Evolutionary conservation across 2,329 filamentous ascomycete genomes (phyloP).

Genomic region (Phialocephala sp.): DNA sequence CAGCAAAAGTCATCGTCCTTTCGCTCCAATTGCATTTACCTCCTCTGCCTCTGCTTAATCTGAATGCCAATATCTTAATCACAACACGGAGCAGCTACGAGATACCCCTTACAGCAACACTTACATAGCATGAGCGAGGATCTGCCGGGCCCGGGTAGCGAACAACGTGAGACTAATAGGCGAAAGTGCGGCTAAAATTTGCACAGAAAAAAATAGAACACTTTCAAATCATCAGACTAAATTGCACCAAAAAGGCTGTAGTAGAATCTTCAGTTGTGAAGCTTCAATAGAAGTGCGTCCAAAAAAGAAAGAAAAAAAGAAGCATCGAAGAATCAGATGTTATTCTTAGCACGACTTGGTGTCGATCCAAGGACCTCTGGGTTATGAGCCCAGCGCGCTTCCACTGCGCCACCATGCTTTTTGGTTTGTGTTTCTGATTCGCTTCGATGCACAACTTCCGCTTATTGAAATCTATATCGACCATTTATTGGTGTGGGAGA

Average conservation of each 20-base stretch:
- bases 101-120: too few species aligned
- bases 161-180: not conserved
- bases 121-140: too few species aligned
- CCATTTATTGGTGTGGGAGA: not conserved
- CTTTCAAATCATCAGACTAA: too few species aligned
- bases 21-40: too few species aligned
- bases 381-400: conserved; percentile 11
- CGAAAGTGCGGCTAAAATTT: not conserved
- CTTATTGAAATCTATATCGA: not conserved
- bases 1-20: not conserved
- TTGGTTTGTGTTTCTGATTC: not conserved
- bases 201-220: not conserved
- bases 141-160: too few species aligned
- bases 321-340: too few species aligned
- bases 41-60: too few species aligned
- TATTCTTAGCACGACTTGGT: conserved; percentile 1
- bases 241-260: too few species aligned
- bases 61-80: too few species aligned
- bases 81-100: too few species aligned
- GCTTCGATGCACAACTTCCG: not conserved
- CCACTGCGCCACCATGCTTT: conserved; percentile 5
- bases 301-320: not conserved
- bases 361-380: conserved; percentile 9
- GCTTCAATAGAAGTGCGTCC: too few species aligned
- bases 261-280: too few species aligned